Percentiles rank a stretch among this genome's conserved stretches.
These are phyloP conservation scores for Delitschia confertaspora DNA, from an alignment of 495 filamentous ascomycete species.

Conservation along the genomic window DNA sequence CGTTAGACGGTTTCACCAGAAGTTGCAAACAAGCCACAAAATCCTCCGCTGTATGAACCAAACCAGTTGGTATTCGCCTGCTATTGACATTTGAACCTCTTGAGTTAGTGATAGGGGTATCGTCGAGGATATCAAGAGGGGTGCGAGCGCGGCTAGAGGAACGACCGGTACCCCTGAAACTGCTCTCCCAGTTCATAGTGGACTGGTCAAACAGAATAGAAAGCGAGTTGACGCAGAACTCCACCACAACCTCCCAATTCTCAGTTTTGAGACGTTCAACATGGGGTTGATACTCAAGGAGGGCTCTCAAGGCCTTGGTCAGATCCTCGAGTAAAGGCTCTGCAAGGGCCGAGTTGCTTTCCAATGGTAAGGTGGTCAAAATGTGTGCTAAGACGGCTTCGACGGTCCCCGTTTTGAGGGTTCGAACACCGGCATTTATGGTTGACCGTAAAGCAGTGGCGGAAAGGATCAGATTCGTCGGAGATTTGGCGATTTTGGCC, in stretches of 20 bases:
- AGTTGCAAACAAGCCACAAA: conserved; percentile 57
- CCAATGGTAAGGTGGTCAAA: conserved; percentile 59
- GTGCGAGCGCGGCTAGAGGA: conserved; percentile 11
- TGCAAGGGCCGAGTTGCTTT: conserved; percentile 53
- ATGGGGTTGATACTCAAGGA: conserved; percentile 66
- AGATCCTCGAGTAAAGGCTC: conserved; percentile 71
- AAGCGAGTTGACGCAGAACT: conserved; percentile 54
- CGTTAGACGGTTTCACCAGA: conserved; percentile 59
- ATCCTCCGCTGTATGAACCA: conserved; percentile 39
- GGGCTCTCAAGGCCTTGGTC: conserved; percentile 58
- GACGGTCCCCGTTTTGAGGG: conserved; percentile 65
- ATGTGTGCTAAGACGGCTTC: conserved; percentile 74
- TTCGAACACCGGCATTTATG: conserved; percentile 57
- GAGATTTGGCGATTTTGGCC: conserved; percentile 39
- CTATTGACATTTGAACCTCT: conserved; percentile 1
- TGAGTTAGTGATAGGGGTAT: conserved; percentile 1
- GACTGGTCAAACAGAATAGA: conserved; percentile 28
- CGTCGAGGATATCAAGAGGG: conserved; percentile 12
- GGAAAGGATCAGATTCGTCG: conserved; percentile 55
- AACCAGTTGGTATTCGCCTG: conserved; percentile 5
- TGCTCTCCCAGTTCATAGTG: conserved; percentile 1
- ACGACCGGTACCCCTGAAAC: conserved; percentile 20
- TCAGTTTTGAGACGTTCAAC: conserved; percentile 62
- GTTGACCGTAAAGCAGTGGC: conserved; percentile 64
- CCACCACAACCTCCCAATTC: conserved; percentile 58